These are phyloP conservation scores for Platanthera zijinensis DNA, from an alignment of 106 monocot species.

Conservation along the genomic window DNA sequence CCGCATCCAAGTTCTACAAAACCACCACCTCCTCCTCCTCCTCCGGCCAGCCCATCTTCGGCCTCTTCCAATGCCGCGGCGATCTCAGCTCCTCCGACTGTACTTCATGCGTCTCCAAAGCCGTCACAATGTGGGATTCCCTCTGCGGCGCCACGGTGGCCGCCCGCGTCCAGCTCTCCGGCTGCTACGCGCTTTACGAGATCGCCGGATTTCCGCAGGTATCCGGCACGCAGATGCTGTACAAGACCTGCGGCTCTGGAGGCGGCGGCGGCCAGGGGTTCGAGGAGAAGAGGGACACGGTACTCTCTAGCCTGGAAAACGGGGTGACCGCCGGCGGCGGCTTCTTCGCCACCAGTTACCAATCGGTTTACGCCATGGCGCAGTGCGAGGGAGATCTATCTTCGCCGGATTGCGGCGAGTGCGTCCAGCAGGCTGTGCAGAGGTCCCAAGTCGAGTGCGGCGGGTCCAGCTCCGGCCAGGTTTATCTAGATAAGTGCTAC, in stretches of 20 bases:
- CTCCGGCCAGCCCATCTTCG: conserved; percentile 40
- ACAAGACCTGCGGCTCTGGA: conserved; percentile 56
- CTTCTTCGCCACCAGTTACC: conserved; percentile 75
- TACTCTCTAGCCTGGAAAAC: conserved; percentile 66
- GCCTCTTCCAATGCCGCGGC: conserved; percentile 94
- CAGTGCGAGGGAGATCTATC: conserved; percentile 95
- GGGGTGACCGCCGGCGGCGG: conserved; percentile 36
- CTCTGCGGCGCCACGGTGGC: conserved; percentile 69
- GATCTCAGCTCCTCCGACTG: conserved; percentile 67
- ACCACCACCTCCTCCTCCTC: conserved; percentile 49
- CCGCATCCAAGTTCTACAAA: conserved; percentile 72
- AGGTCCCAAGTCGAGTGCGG: conserved; percentile 94
- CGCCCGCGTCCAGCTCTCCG: conserved; percentile 75
- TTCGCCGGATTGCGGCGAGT: conserved; percentile 61
- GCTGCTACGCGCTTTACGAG: conserved; percentile 87
- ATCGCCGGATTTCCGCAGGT: conserved; percentile 69
- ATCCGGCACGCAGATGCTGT: conserved; percentile 74
- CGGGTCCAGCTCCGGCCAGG: conserved; percentile 66
- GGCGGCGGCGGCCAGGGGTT: conserved; percentile 39
- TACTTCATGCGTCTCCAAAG: conserved; percentile 56
- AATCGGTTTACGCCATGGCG: conserved; percentile 76
- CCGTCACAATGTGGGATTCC: conserved; percentile 43
- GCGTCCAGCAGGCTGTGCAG: conserved; percentile 81
- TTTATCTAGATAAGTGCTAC: conserved; percentile 94
- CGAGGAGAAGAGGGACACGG: conserved; percentile 70